phyloP scores from a whole-genome alignment of 805 yeast species.

The Candida pseudoglaebosa region DNA sequence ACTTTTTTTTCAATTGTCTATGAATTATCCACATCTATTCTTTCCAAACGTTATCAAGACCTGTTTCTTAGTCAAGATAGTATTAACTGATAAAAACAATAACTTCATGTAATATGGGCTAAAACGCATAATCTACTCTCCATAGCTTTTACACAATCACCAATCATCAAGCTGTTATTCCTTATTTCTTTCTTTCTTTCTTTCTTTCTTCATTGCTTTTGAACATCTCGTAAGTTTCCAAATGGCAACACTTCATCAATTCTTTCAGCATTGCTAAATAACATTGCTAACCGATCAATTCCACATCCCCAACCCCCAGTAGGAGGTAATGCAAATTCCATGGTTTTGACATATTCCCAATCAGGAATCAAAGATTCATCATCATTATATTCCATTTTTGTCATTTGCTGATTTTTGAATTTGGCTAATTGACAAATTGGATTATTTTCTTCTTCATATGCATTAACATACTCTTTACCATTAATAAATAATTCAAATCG shows the following conservation, averaged over 20 bases:
- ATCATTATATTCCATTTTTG: constrained; percentile 49
- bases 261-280: constrained; percentile 57
- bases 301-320: constrained; percentile 99
- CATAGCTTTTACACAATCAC: no score
- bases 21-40: no score
- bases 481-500: constrained; percentile 82
- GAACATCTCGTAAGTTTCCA: constrained; percentile 69
- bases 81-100: no score
- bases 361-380: constrained; percentile 70
- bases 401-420: constrained; percentile 54
- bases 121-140: no score
- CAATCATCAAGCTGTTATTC: no score
- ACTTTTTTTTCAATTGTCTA: no score
- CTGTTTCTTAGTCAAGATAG: no score
- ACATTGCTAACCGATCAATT: constrained; percentile 81
- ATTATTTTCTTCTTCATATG: constrained; percentile 94
- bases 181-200: no score
- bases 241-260: constrained; percentile 75
- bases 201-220: constrained; percentile 5
- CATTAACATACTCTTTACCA: constrained; percentile 82
- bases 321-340: constrained; percentile 96
- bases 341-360: constrained; percentile 59
- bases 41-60: no score
- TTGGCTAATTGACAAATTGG: constrained; percentile 69
- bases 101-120: no score